Percentiles rank a stretch among this genome's conserved stretches.
Evolutionary conservation across 805 yeast genomes (phyloP).

Genomic region (Isabelozyma pseudorhagii): DNA sequence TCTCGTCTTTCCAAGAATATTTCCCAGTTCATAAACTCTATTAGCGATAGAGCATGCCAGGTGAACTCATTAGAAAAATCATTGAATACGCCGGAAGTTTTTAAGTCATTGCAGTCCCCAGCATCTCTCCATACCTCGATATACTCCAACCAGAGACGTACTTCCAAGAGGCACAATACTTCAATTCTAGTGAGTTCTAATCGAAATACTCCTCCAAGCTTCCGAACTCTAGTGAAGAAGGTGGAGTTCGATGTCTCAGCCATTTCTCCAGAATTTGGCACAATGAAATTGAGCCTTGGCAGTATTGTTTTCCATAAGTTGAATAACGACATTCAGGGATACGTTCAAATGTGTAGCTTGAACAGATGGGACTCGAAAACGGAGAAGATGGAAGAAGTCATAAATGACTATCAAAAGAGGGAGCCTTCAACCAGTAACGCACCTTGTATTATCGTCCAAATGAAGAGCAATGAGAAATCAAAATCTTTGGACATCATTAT

Average conservation of each 20-base stretch:
- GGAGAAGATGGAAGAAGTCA: slow-evolving; percentile 10
- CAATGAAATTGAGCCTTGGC: slow-evolving; percentile 9
- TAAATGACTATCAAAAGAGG: slow-evolving; percentile 18
- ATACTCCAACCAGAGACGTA: slow-evolving; percentile 9
- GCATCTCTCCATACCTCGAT: slow-evolving; percentile 5
- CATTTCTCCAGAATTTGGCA: slow-evolving; percentile 24
- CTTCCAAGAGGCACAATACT: slow-evolving; percentile 7
- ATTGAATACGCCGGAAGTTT: neutral
- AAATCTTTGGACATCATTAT: slow-evolving; percentile 41
- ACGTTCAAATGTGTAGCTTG: slow-evolving; percentile 12
- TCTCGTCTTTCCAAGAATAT: slow-evolving; percentile 6
- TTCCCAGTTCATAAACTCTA: slow-evolving; percentile 3
- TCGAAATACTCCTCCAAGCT: slow-evolving; percentile 38
- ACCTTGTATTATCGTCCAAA: slow-evolving; percentile 23
- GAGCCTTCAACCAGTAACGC: neutral
- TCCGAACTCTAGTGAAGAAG: slow-evolving; percentile 23
- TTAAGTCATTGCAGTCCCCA: neutral
- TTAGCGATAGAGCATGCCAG: neutral
- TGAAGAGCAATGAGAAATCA: slow-evolving; percentile 21
- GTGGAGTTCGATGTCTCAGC: slow-evolving; percentile 12
- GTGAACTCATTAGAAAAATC: slow-evolving; percentile 12
- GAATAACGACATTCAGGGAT: slow-evolving; percentile 21
- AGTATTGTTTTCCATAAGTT: slow-evolving; percentile 15
- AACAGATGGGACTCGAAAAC: slow-evolving; percentile 6
- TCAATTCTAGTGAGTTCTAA: slow-evolving; percentile 19